Evolutionary conservation across 768 basidiomycete species (phyloP).

Genomic region (Boletus fagicola): DNA sequence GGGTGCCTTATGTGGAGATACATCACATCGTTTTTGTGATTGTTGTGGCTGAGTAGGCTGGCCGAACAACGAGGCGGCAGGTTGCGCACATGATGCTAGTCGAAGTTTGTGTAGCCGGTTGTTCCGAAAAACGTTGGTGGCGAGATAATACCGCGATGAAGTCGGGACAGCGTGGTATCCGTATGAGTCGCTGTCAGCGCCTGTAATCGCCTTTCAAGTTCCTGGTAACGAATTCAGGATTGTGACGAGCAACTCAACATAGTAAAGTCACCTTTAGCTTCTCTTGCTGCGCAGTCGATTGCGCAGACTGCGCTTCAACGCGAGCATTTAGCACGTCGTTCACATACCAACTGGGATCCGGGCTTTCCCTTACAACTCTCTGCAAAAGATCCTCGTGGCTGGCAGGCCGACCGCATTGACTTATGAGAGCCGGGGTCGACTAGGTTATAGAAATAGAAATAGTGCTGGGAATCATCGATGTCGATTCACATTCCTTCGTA

Average conservation of each 20-base stretch:
- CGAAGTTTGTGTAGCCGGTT: too few species aligned
- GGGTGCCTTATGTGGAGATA: too few species aligned
- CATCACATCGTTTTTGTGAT: too few species aligned
- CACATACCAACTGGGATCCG: conserved; percentile 69
- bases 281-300: conserved; percentile 65
- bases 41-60: too few species aligned
- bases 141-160: conserved; percentile 50
- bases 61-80: too few species aligned
- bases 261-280: conserved; percentile 49
- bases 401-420: conserved; percentile 64
- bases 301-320: conserved; percentile 69
- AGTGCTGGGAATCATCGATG: conserved; percentile 46
- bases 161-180: conserved; percentile 64
- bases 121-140: too few species aligned
- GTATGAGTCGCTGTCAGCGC: conserved; percentile 60
- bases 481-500: neutral
- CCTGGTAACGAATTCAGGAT: conserved; percentile 35
- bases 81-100: too few species aligned
- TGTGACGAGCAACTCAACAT: neutral
- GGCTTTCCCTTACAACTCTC: conserved; percentile 77
- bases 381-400: conserved; percentile 71
- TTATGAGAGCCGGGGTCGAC: conserved; percentile 68
- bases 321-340: conserved; percentile 71
- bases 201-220: conserved; percentile 64
- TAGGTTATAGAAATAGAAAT: conserved; percentile 84